Conservation (phyloP, 495 filamentous ascomycete species). For the Hamigera avellanea region DNA sequence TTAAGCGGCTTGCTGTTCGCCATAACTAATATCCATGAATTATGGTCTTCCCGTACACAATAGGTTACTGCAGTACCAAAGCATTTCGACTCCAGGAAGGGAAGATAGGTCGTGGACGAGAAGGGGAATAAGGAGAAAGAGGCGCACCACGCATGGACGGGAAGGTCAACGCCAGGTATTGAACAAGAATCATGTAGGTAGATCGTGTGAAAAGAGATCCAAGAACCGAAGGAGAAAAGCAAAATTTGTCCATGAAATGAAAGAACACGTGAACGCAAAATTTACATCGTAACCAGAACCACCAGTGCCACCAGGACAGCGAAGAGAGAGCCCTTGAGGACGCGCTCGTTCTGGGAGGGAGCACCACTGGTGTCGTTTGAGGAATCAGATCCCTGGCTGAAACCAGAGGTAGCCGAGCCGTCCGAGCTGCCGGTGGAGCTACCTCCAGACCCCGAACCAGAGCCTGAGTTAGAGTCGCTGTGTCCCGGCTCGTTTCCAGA, state of each 20-base stretch:
- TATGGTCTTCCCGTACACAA: too few relatives aligned
- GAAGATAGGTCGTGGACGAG: too few relatives aligned
- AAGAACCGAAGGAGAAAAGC: constrained; percentile 5
- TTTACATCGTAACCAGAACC: constrained; percentile 43
- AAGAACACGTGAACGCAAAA: constrained; percentile 9
- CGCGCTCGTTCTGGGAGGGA: constrained; percentile 27
- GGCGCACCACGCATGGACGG: not conserved
- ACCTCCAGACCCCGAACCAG: constrained; percentile 5
- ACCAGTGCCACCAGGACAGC: constrained; percentile 45
- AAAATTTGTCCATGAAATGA: constrained; percentile 9
- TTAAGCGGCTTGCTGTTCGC: too few relatives aligned
- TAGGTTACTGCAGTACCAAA: too few relatives aligned
- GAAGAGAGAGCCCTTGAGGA: constrained; percentile 42
- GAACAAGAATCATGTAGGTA: constrained; percentile 6
- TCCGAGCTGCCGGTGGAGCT: constrained; percentile 10
- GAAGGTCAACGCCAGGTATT: constrained; percentile 7
- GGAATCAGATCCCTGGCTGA: constrained; percentile 12
- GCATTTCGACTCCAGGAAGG: too few relatives aligned
- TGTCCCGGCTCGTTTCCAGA: constrained; percentile 16
- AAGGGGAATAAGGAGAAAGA: not conserved
- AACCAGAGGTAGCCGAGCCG: constrained; percentile 14
- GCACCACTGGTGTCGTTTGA: constrained; percentile 19
- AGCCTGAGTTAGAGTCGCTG: constrained; percentile 2
- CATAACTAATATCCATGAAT: too few relatives aligned
- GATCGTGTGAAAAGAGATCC: constrained; percentile 1